A percentile compares a stretch with the other conserved stretches of the same genome.
Conservation (phyloP, 1,139 yeast species). For the Debaryomyces robertsiae region DNA sequence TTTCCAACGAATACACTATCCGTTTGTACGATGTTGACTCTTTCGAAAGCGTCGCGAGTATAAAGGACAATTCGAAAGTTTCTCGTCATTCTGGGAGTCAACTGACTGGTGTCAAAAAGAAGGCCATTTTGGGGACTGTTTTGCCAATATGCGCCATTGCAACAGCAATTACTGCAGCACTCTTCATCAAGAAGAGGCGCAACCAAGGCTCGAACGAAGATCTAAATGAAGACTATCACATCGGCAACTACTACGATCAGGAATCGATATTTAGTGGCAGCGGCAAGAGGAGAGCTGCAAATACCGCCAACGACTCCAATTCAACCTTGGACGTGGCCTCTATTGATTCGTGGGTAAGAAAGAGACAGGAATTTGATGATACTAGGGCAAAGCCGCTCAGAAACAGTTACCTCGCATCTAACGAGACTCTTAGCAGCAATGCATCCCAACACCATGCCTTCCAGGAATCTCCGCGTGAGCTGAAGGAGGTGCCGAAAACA, state of each 20-base stretch:
- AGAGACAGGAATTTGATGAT: conserved; percentile 51
- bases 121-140: conserved; percentile 41
- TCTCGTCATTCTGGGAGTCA: neutral
- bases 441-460: conserved; percentile 2
- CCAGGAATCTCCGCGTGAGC: neutral
- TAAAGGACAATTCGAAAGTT: conserved; percentile 19
- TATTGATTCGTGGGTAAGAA: conserved; percentile 55
- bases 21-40: conserved; percentile 29
- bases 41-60: conserved; percentile 24
- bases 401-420: conserved; percentile 34
- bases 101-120: conserved; percentile 16
- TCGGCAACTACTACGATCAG: conserved; percentile 31
- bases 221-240: conserved; percentile 36
- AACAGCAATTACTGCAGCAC: conserved; percentile 20
- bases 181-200: conserved; percentile 24
- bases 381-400: conserved; percentile 22
- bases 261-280: conserved; percentile 12
- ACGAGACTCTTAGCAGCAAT: conserved; percentile 28
- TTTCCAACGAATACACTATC: conserved; percentile 21
- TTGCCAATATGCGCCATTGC: conserved; percentile 33
- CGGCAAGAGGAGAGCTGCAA: neutral
- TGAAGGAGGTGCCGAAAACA: neutral
- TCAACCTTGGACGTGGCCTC: conserved; percentile 40
- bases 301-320: conserved; percentile 36
- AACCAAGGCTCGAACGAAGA: conserved; percentile 23